phyloP scores from a whole-genome alignment of 305 asterid genomes.

The Fraxinus xanthoxyloides region DNA sequence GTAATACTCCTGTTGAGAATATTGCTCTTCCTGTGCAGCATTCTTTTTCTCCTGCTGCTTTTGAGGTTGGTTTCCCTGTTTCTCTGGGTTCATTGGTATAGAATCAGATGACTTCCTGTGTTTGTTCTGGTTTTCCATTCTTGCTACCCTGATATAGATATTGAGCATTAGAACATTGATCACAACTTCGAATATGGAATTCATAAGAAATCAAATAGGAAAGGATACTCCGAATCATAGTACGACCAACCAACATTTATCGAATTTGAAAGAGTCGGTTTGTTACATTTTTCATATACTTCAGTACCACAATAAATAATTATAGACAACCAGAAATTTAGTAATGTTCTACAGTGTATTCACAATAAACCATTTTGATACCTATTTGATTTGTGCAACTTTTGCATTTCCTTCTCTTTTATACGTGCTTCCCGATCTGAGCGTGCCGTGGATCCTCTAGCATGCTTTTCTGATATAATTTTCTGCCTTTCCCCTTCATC shows the following conservation, averaged over 20 bases:
- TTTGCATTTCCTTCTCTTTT: constrained; percentile 45
- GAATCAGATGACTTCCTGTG: constrained; percentile 1
- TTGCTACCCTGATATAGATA: constrained; percentile 29
- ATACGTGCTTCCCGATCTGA: constrained; percentile 59
- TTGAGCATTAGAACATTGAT: neutral
- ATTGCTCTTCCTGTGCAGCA: neutral
- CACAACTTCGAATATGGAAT: neutral
- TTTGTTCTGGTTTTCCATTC: constrained; percentile 15
- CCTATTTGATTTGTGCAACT: constrained; percentile 43
- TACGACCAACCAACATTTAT: neutral
- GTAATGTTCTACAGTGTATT: neutral
- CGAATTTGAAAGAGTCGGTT: neutral
- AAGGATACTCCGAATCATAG: neutral
- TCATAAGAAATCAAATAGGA: neutral
- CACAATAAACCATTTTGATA: constrained; percentile 16
- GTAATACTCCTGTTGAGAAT: constrained; percentile 5
- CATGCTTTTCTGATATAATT: constrained; percentile 67
- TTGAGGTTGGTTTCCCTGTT: constrained; percentile 14
- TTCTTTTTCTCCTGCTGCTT: constrained; percentile 2
- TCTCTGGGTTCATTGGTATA: constrained; percentile 19
- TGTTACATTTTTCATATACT: neutral
- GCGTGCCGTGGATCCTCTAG: constrained; percentile 82
- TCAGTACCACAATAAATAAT: neutral
- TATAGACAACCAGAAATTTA: neutral
- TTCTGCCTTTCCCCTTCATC: constrained; percentile 70